Evolutionary conservation across 164 flowering plant genomes (phyloP).

Genomic region (Malania oleifera): DNA sequence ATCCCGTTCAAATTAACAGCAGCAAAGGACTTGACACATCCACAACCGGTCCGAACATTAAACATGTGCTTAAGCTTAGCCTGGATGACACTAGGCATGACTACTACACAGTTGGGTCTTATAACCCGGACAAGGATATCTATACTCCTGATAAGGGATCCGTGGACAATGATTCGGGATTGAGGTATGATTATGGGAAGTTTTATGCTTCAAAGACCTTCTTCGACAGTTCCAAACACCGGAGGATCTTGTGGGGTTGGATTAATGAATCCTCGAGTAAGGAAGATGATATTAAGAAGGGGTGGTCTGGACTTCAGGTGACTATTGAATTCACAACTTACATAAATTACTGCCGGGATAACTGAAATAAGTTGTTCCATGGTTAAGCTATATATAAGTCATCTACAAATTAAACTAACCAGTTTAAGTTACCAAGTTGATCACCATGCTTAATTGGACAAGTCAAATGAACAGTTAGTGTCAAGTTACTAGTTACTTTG

Average conservation of each 20-base stretch:
- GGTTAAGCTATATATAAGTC: too few species aligned
- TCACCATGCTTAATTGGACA: too few species aligned
- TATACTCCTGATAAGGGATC: slow-evolving; percentile 26
- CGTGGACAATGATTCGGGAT: slow-evolving; percentile 15
- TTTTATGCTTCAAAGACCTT: slow-evolving; percentile 60
- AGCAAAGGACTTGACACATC: slow-evolving; percentile 9
- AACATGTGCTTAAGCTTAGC: slow-evolving; percentile 51
- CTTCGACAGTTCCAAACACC: slow-evolving; percentile 31
- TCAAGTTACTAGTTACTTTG: too few species aligned
- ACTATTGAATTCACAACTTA: too few species aligned
- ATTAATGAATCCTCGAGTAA: slow-evolving; percentile 19
- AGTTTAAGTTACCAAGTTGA: too few species aligned
- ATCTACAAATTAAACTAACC: too few species aligned
- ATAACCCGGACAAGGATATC: slow-evolving; percentile 19
- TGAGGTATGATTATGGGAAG: slow-evolving; percentile 61
- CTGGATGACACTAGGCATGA: slow-evolving; percentile 27
- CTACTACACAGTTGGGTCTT: slow-evolving; percentile 40
- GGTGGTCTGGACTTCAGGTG: slow-evolving; percentile 22
- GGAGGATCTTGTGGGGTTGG: slow-evolving; percentile 59
- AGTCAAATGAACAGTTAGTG: too few species aligned
- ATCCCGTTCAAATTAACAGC: too few species aligned
- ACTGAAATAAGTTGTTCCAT: too few species aligned
- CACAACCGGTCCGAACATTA: slow-evolving; percentile 13
- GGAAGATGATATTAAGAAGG: slow-evolving; percentile 9
- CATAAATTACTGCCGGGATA: too few species aligned